Evolutionary conservation across 2,329 filamentous ascomycete genomes (phyloP).

Genomic region (Ophiostoma perfectum): DNA sequence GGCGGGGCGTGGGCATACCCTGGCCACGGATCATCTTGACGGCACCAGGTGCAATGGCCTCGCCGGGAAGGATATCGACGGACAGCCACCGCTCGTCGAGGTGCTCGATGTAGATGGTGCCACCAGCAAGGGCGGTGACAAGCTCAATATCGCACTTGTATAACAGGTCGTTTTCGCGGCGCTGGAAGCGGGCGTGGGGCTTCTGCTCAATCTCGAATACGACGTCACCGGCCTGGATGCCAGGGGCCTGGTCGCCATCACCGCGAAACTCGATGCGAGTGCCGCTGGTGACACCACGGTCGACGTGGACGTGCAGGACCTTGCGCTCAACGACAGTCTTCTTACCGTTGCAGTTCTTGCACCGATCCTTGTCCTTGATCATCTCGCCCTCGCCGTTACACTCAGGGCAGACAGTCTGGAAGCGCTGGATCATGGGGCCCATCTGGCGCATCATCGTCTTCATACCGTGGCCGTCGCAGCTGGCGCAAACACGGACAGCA

Average conservation of each 20-base stretch:
- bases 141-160: conserved; percentile 95
- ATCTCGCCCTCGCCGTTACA: conserved; percentile 96
- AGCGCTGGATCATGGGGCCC: conserved; percentile 99
- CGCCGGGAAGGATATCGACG: conserved; percentile 86
- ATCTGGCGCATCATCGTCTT: conserved; percentile 99
- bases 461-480: conserved; percentile 93
- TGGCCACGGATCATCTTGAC: conserved; percentile 94
- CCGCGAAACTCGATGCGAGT: conserved; percentile 97
- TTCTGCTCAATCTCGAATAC: conserved; percentile 99
- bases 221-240: conserved; percentile 89
- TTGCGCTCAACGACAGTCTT: conserved; percentile 97
- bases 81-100: conserved; percentile 95
- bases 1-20: conserved; percentile 93
- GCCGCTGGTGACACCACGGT: conserved; percentile 86
- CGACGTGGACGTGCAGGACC: conserved; percentile 96
- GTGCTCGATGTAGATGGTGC: conserved; percentile 88
- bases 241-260: conserved; percentile 92
- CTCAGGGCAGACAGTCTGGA: conserved; percentile 98
- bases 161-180: conserved; percentile 92
- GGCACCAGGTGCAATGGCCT: conserved; percentile 84
- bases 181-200: conserved; percentile 90
- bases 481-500: conserved; percentile 85
- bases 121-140: conserved; percentile 87
- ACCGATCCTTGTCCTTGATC: conserved; percentile 94
- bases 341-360: conserved; percentile 94